Evolutionary conservation across 208 protist species (phyloP).

Genomic region (Acanthamoeba castellanii): DNA sequence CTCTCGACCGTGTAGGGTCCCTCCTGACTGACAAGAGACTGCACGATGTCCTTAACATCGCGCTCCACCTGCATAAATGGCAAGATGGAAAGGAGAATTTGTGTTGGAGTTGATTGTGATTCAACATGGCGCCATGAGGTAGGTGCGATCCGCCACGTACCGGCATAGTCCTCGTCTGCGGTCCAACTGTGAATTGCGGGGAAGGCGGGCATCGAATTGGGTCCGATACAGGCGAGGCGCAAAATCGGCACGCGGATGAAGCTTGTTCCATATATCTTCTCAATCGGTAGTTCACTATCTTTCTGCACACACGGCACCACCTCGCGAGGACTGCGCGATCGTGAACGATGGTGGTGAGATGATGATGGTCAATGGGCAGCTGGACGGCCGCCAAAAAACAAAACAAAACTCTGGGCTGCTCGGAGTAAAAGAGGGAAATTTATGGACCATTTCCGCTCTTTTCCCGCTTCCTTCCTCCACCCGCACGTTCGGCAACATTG

Average conservation of each 20-base stretch:
- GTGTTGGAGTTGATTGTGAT: background rate
- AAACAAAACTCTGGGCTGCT: background rate
- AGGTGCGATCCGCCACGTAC: background rate
- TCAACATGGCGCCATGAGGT: background rate
- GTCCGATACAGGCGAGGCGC: background rate
- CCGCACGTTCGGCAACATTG: background rate
- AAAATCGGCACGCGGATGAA: background rate
- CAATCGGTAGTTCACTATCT: no score
- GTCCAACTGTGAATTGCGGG: background rate
- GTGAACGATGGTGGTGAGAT: no score
- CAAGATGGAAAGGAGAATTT: background rate
- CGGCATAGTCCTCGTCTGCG: background rate
- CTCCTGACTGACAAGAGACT: conserved; percentile 4
- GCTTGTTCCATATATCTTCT: background rate
- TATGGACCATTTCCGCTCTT: background rate
- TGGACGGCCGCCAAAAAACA: background rate
- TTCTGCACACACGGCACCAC: no score
- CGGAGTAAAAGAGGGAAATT: background rate
- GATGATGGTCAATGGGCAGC: no score
- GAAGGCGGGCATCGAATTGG: background rate
- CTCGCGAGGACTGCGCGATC: no score
- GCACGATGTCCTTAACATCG: conserved; percentile 26
- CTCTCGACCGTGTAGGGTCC: conserved; percentile 34
- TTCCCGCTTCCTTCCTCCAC: background rate
- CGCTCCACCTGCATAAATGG: background rate